Conservation (phyloP, 2,329 filamentous ascomycete genomes). For the Thelonectria rubi region DNA sequence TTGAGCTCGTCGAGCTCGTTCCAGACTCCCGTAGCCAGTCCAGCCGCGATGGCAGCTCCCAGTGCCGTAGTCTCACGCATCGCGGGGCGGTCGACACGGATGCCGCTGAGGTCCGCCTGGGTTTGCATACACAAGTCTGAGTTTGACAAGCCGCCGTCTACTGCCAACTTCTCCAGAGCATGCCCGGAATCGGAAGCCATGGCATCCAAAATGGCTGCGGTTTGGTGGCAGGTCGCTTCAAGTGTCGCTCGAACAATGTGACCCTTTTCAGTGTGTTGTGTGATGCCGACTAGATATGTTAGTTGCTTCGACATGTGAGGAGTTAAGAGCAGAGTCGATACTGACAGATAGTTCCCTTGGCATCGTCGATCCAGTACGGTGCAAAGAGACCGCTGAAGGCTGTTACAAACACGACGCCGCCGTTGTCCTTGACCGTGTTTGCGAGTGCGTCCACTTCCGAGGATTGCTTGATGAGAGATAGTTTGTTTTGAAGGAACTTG, state of each 20-base stretch:
- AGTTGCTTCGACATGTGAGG: constrained; percentile 2
- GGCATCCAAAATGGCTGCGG: constrained; percentile 87
- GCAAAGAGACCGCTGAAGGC: constrained; percentile 92
- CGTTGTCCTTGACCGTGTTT: constrained; percentile 71
- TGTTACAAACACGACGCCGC: constrained; percentile 86
- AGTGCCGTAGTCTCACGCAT: constrained; percentile 94
- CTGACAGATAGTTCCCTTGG: constrained; percentile 83
- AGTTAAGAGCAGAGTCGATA: constrained; percentile 25
- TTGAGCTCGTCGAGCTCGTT: constrained; percentile 76
- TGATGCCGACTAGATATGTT: constrained; percentile 73
- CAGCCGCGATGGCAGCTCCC: constrained; percentile 88
- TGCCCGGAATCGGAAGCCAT: constrained; percentile 89
- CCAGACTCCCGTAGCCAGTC: constrained; percentile 85
- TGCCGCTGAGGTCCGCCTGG: constrained; percentile 84
- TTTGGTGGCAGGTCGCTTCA: constrained; percentile 92
- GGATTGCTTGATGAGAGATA: constrained; percentile 65
- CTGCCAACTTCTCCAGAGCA: constrained; percentile 76
- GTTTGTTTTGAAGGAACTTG: constrained; percentile 75
- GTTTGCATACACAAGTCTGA: constrained; percentile 92
- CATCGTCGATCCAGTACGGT: constrained; percentile 95
- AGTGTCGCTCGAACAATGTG: constrained; percentile 91
- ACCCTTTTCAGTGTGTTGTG: constrained; percentile 83
- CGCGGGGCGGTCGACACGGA: constrained; percentile 81
- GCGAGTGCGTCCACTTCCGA: constrained; percentile 61
- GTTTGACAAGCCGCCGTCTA: constrained; percentile 90